Conservation (phyloP, 306 rosid species). For the Castanea sativa region DNA sequence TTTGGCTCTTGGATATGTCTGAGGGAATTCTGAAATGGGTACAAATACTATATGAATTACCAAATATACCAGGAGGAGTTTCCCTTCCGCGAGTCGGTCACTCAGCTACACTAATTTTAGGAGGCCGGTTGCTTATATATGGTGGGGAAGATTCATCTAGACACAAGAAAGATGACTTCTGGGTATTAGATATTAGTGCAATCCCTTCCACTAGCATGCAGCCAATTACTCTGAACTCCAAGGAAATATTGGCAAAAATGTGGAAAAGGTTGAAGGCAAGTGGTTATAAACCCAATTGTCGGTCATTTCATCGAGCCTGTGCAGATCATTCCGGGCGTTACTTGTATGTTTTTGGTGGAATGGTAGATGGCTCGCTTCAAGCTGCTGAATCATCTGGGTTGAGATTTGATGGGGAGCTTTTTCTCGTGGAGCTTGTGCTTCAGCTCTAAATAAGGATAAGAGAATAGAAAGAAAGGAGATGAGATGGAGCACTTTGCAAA, state of each 20-base stretch:
- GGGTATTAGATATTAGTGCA: constrained; percentile 69
- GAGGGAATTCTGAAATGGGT: constrained; percentile 54
- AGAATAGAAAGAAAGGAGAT: neutral
- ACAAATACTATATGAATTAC: constrained; percentile 56
- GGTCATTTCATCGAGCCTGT: constrained; percentile 89
- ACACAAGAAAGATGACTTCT: constrained; percentile 77
- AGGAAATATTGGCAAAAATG: constrained; percentile 45
- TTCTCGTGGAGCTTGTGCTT: constrained; percentile 72
- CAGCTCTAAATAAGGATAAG: constrained; percentile 31
- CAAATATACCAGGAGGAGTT: constrained; percentile 56
- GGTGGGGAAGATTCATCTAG: constrained; percentile 87
- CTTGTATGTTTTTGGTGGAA: constrained; percentile 82
- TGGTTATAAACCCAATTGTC: constrained; percentile 35
- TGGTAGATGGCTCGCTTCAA: constrained; percentile 66
- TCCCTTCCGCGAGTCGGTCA: constrained; percentile 91
- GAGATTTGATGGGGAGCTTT: constrained; percentile 75
- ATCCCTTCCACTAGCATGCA: constrained; percentile 41
- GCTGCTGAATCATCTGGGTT: constrained; percentile 50
- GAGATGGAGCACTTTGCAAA: constrained; percentile 1
- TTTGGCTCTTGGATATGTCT: constrained; percentile 67
- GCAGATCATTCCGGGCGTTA: constrained; percentile 58
- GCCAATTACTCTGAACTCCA: constrained; percentile 34
- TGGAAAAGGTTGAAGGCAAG: constrained; percentile 61
- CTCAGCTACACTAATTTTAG: constrained; percentile 75
- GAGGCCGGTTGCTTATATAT: constrained; percentile 70